These are phyloP conservation scores for Cladophialophora bantiana DNA, from an alignment of 2,329 filamentous ascomycete genomes.

Conservation along the genomic window DNA sequence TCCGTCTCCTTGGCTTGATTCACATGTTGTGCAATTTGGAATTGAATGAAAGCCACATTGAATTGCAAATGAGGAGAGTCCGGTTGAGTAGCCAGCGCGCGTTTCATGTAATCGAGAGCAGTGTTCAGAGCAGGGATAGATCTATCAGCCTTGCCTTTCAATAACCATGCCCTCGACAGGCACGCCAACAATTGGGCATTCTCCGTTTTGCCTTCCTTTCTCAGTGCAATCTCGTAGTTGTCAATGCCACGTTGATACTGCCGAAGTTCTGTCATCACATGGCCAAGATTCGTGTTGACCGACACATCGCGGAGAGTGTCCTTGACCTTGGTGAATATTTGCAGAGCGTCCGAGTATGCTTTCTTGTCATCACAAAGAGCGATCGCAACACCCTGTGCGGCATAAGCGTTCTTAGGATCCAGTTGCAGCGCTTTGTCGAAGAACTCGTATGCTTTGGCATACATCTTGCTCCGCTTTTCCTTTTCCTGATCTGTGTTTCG, in stretches of 20 bases:
- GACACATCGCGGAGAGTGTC: constrained; percentile 89
- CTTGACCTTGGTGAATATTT: constrained; percentile 87
- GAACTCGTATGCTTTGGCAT: constrained; percentile 93
- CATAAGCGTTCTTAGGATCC: constrained; percentile 95
- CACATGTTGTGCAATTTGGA: constrained; percentile 85
- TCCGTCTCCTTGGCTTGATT: constrained; percentile 76
- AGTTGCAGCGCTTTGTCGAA: constrained; percentile 96
- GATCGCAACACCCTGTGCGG: constrained; percentile 94
- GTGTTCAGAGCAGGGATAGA: constrained; percentile 68
- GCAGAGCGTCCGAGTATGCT: constrained; percentile 79
- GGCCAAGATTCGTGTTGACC: constrained; percentile 90
- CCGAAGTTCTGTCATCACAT: constrained; percentile 87
- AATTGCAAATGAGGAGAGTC: constrained; percentile 93
- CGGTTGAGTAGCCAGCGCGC: constrained; percentile 76
- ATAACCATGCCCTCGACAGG: constrained; percentile 84
- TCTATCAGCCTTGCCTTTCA: constrained; percentile 75
- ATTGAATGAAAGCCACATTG: constrained; percentile 97
- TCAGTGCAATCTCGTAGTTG: constrained; percentile 84
- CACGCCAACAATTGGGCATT: constrained; percentile 81
- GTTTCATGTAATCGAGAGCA: constrained; percentile 68
- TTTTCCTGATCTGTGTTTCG: constrained; percentile 88
- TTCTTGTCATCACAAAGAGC: constrained; percentile 94
- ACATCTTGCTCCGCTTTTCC: constrained; percentile 85
- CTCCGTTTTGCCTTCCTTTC: constrained; percentile 63
- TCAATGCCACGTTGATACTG: constrained; percentile 94